Conservation (phyloP, 176 grass and related monocot genomes). For the Oryza rufipogon region DNA sequence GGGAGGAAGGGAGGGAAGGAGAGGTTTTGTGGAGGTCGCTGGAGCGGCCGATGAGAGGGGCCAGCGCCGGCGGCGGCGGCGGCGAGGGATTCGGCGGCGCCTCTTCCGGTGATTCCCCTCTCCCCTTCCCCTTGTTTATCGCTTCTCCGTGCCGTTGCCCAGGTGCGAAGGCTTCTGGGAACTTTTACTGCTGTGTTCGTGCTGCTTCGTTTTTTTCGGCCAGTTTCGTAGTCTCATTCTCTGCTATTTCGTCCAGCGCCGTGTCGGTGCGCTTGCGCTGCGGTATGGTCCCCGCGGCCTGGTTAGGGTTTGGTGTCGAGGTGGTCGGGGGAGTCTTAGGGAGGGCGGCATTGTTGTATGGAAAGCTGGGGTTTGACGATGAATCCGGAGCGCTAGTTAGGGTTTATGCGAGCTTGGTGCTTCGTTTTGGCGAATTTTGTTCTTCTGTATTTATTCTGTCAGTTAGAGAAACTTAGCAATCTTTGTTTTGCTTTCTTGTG, state of each 20-base stretch:
- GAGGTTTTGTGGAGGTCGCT: too few relatives aligned
- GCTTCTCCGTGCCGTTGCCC: not conserved
- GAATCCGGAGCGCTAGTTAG: not conserved
- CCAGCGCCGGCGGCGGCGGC: slow-evolving; percentile 16
- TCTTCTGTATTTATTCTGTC: not conserved
- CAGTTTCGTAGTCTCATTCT: not conserved
- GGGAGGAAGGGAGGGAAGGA: slow-evolving; percentile 6
- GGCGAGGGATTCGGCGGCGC: slow-evolving; percentile 23
- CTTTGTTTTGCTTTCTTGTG: not conserved
- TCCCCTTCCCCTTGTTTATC: not conserved
- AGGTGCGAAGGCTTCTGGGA: not conserved
- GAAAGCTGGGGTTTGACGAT: not conserved
- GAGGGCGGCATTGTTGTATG: not conserved
- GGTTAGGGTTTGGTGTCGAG: not conserved
- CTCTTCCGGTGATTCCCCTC: slow-evolving; percentile 44
- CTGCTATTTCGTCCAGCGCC: not conserved
- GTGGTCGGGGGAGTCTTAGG: not conserved
- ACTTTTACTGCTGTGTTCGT: not conserved
- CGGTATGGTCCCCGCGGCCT: not conserved
- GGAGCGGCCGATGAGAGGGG: slow-evolving; percentile 42
- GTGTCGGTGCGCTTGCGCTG: not conserved
- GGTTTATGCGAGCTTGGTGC: not conserved
- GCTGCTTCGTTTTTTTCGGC: not conserved
- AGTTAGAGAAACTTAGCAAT: not conserved
- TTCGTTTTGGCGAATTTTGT: not conserved